Base-by-base conservation (phyloP, 2,329 filamentous ascomycete genomes). In the Alternaria sp. region DNA sequence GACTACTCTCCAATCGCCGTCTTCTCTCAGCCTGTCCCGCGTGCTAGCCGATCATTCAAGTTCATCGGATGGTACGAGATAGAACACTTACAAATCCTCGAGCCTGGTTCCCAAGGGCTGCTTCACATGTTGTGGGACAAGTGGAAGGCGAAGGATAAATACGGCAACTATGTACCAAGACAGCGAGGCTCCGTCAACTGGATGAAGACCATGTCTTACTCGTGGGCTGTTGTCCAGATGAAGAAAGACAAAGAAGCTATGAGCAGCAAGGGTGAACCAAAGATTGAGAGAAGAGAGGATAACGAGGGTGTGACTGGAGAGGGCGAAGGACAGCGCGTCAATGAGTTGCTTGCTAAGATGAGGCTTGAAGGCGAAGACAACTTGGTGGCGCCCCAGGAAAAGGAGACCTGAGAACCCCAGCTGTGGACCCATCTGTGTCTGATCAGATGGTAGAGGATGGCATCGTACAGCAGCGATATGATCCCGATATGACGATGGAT, bases 141-240 rank as follows among this genome's bases (percentile, higher is more conserved):
- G 6, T 57, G 19, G 54, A 28, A 32, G 8, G 17, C 11, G 11
- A 21, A 46, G 19, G 25, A 46, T 9, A 17, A 43, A 4, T n/a
- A 30, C 3, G n/a, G 53, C 15, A 23, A 8, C 15, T 40, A 30
- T 9, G 36, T 46, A 8, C 13, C n/a, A 23, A 56, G 40, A 12
- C 23, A 32, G 10, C 36, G 32, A 36, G 32, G 32, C 15, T 36
- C 32, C 32, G 32, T 9, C 32, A 36, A 36, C n/a, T 36, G 4
- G 32, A 36, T 36, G 32, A 36, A 36, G 32, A 36, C 15, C 15
- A 36, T 36, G 32, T 36, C 32, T n/a, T 36, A 36, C 32, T 36
- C 32, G 4, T 56, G 53, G 53, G 53, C n/a, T 45, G 53, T 32
- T 4, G 25, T 56, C 25, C 30, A 56, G 25, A 56, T 56, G 40